phyloP scores from a whole-genome alignment of 768 basidiomycete species.

The Rhodotorula graminis region DNA sequence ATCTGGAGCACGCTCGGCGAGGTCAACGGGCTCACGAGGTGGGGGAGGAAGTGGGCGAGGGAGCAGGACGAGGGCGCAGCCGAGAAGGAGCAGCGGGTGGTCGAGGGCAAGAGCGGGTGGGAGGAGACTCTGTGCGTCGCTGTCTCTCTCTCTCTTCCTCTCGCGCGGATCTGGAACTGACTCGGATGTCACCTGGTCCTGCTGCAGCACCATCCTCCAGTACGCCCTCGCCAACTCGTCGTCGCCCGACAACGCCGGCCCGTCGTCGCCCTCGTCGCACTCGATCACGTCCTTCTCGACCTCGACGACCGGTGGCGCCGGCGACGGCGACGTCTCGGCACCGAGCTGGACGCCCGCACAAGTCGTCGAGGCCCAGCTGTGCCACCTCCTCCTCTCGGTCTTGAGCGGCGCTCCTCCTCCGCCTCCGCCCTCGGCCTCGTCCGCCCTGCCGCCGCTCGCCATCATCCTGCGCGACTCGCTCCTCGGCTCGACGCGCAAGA shows the following conservation, averaged over 20 bases:
- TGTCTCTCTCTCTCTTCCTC: no score
- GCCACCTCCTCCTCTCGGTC: constrained; percentile 14
- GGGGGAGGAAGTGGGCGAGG: constrained; percentile 11
- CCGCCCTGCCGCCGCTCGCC: background rate
- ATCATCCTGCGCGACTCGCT: constrained; percentile 17
- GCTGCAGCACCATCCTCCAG: background rate
- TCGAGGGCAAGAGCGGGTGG: background rate
- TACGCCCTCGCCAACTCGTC: background rate
- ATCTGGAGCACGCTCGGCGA: constrained; percentile 13
- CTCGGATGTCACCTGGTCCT: no score
- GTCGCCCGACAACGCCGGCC: background rate
- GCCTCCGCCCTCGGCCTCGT: background rate
- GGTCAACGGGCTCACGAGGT: background rate
- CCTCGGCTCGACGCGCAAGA: background rate
- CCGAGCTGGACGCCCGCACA: background rate
- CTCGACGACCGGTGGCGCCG: background rate
- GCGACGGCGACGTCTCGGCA: background rate
- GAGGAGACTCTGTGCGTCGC: constrained; percentile 13
- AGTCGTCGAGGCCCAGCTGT: constrained; percentile 21
- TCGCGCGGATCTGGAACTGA: no score
- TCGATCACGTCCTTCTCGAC: constrained; percentile 17
- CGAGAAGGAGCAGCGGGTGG: background rate
- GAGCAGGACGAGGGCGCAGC: background rate
- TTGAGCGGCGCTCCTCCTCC: background rate
- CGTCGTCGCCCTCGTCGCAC: constrained; percentile 3